Evolutionary conservation across 345 rosid species (phyloP).

Genomic region (Eutrema heterophyllum): DNA sequence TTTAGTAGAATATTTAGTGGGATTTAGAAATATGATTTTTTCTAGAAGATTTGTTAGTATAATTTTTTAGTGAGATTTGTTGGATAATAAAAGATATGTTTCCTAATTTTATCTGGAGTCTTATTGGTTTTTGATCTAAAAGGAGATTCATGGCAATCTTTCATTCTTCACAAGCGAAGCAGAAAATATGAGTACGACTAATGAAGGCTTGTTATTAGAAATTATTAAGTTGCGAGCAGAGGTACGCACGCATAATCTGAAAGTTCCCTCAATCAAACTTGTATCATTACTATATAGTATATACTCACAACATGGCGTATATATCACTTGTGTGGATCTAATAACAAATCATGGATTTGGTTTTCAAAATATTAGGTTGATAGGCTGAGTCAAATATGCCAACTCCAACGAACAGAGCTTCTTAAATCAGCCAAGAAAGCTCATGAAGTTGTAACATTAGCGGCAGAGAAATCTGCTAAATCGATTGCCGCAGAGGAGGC

Average conservation of each 20-base stretch:
- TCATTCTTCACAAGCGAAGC: neutral
- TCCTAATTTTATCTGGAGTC: neutral
- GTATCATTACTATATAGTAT: neutral
- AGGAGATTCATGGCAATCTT: neutral
- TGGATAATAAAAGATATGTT: neutral
- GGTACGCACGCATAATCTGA: neutral
- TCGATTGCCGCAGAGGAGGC: slow-evolving; percentile 73
- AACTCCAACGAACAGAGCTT: slow-evolving; percentile 62
- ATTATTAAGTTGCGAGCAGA: neutral
- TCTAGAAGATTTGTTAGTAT: neutral
- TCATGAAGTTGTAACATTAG: slow-evolving; percentile 54
- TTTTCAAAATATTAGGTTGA: slow-evolving; percentile 31
- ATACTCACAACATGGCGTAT: neutral
- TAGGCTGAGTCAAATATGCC: slow-evolving; percentile 52
- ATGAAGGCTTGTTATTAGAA: slow-evolving; percentile 6
- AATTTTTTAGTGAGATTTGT: neutral
- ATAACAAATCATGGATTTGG: slow-evolving; percentile 27
- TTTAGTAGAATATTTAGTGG: neutral
- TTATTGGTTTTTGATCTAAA: neutral
- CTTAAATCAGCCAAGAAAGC: slow-evolving; percentile 55
- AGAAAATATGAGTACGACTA: neutral
- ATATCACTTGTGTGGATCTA: neutral
- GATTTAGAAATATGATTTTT: neutral
- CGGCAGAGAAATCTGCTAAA: slow-evolving; percentile 62
- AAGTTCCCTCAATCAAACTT: neutral